phyloP scores from a whole-genome alignment of 495 filamentous ascomycete species.

The Tuber brumale region DNA sequence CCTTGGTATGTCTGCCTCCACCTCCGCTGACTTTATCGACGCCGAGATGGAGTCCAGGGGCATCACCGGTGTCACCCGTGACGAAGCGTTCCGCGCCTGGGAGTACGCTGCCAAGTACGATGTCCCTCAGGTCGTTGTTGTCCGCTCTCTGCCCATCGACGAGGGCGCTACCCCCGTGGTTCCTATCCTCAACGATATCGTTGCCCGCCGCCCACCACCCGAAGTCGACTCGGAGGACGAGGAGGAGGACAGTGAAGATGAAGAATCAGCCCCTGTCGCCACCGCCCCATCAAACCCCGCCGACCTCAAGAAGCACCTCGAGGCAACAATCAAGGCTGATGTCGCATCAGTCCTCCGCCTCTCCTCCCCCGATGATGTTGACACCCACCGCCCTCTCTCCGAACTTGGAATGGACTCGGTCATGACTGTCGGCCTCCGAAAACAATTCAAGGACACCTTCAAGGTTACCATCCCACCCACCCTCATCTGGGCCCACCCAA shows the following conservation, averaged over 20 bases:
- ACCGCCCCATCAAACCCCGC: neutral
- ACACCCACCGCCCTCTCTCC: constrained; percentile 41
- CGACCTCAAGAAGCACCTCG: neutral
- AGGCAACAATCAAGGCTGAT: neutral
- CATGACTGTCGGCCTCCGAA: constrained; percentile 46
- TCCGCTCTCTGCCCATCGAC: constrained; percentile 40
- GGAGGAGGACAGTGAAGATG: neutral
- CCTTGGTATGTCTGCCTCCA: constrained; percentile 43
- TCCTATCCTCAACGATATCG: constrained; percentile 44
- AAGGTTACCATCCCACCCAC: constrained; percentile 47
- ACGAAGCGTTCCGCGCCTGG: constrained; percentile 49
- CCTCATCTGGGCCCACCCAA: constrained; percentile 45
- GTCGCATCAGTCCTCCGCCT: neutral
- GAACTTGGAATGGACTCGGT: constrained; percentile 48
- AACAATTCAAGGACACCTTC: constrained; percentile 44
- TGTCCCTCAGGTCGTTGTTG: constrained; percentile 44
- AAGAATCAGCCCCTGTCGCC: neutral
- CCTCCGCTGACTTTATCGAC: constrained; percentile 45
- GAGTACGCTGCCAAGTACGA: constrained; percentile 42
- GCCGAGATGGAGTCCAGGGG: constrained; percentile 46
- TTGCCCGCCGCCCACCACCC: constrained; percentile 25
- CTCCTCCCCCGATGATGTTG: constrained; percentile 41
- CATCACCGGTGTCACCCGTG: constrained; percentile 45
- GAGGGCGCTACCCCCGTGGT: constrained; percentile 18
- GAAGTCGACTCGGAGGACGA: neutral